Conservation (phyloP, 2,329 filamentous ascomycete species). For the Colletotrichum truncatum region DNA sequence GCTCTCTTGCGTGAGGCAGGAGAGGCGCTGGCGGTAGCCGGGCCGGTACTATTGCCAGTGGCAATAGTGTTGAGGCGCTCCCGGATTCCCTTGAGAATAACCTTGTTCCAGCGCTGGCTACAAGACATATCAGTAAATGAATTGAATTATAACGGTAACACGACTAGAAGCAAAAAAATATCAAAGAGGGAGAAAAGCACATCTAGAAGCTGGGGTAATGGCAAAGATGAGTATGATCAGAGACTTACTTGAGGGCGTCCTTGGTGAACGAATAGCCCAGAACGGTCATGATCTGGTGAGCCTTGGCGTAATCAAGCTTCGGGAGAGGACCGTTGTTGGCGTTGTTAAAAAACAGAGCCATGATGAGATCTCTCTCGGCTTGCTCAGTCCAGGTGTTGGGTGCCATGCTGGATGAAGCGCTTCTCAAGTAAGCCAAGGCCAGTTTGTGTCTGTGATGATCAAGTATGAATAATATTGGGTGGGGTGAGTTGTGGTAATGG, state of each 20-base stretch:
- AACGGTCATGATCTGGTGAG: conserved; percentile 41
- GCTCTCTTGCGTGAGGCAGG: conserved; percentile 9
- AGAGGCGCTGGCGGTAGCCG: neutral
- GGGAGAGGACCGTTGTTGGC: conserved; percentile 33
- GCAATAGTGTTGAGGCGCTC: conserved; percentile 32
- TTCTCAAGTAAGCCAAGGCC: neutral
- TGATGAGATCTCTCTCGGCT: conserved; percentile 49
- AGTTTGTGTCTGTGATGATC: too few species aligned
- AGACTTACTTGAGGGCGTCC: conserved; percentile 48
- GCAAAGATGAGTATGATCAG: neutral
- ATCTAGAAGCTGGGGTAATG: neutral
- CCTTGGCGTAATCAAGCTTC: conserved; percentile 43
- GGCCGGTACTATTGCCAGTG: neutral
- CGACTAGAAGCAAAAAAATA: neutral
- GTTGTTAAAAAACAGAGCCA: conserved; percentile 40
- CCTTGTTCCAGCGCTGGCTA: conserved; percentile 51
- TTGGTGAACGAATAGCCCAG: conserved; percentile 47
- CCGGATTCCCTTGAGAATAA: conserved; percentile 46
- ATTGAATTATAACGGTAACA: neutral
- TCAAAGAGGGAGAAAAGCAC: neutral
- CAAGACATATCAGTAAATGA: neutral
- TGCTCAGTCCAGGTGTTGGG: conserved; percentile 38
- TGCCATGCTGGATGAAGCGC: neutral
- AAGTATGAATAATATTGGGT: too few species aligned
- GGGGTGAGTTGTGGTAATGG: too few species aligned